Conservation (phyloP, 116 monocot genomes). For the Phalaenopsis hybrid region DNA sequence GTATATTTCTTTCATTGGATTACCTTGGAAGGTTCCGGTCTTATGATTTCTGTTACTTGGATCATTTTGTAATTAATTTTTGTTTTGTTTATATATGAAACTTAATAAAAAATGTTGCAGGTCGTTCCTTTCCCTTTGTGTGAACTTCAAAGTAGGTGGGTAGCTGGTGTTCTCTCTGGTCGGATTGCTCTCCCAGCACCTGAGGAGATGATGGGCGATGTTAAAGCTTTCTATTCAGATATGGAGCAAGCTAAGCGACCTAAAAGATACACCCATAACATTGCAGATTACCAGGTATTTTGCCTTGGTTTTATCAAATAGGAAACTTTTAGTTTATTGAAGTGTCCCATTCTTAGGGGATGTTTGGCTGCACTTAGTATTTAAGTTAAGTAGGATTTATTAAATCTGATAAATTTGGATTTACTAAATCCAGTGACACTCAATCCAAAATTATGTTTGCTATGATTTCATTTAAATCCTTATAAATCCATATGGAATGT, state of each 20-base stretch:
- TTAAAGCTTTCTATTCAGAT: slow-evolving; percentile 28
- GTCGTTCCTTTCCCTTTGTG: slow-evolving; percentile 48
- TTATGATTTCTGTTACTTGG: not conserved
- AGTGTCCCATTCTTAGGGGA: too few relatives aligned
- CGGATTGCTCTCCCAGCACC: slow-evolving; percentile 35
- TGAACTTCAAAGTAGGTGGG: slow-evolving; percentile 75
- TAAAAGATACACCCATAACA: slow-evolving; percentile 48
- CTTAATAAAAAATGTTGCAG: slow-evolving; percentile 8
- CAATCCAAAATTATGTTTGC: too few relatives aligned
- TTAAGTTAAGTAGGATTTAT: too few relatives aligned
- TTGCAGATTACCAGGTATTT: not conserved
- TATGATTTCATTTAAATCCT: too few relatives aligned
- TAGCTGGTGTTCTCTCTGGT: slow-evolving; percentile 50
- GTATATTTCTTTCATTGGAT: slow-evolving; percentile 47
- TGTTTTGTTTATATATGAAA: too few relatives aligned
- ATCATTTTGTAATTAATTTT: not conserved
- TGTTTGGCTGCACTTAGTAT: too few relatives aligned
- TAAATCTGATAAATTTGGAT: too few relatives aligned
- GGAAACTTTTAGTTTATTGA: too few relatives aligned
- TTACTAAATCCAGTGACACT: too few relatives aligned
- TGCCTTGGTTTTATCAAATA: too few relatives aligned
- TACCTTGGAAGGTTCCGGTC: slow-evolving; percentile 52
- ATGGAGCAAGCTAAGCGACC: slow-evolving; percentile 36
- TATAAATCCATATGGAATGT: too few relatives aligned
- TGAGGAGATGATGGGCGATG: slow-evolving; percentile 56